A percentile compares a stretch with the other conserved stretches of the same genome.
Evolutionary conservation across 1,284 basidiomycete species (phyloP).

Genomic region (Anthracocystis panici-leucophaei): DNA sequence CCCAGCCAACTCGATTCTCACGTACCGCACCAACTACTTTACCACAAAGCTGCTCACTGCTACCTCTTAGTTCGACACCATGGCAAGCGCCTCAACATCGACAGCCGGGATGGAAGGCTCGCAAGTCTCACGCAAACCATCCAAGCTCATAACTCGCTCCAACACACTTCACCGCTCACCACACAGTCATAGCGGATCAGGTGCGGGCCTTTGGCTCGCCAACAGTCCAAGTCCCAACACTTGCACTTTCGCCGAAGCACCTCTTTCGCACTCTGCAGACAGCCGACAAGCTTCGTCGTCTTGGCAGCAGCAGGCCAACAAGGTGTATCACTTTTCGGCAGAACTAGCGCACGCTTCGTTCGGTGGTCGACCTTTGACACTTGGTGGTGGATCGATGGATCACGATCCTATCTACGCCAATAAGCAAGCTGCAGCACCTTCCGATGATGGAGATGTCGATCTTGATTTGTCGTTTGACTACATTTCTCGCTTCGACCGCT

Average conservation of each 20-base stretch:
- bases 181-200: slow-evolving; percentile 48
- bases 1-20: not conserved
- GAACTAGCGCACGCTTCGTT: slow-evolving; percentile 34
- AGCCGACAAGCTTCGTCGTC: slow-evolving; percentile 2
- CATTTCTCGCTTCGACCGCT: slow-evolving; percentile 45
- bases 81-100: slow-evolving; percentile 31
- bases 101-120: slow-evolving; percentile 11
- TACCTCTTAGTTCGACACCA: slow-evolving; percentile 4
- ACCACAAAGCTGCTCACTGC: not conserved
- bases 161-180: slow-evolving; percentile 44
- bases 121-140: slow-evolving; percentile 30
- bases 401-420: slow-evolving; percentile 16
- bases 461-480: slow-evolving; percentile 61
- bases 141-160: slow-evolving; percentile 34
- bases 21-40: not conserved
- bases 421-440: slow-evolving; percentile 8
- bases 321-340: slow-evolving; percentile 43
- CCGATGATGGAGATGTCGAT: slow-evolving; percentile 45
- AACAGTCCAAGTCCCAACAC: slow-evolving; percentile 35
- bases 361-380: slow-evolving; percentile 23
- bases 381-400: slow-evolving; percentile 10
- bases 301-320: slow-evolving; percentile 10
- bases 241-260: slow-evolving; percentile 11
- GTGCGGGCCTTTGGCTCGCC: slow-evolving; percentile 48
- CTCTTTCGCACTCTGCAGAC: not conserved